Base-by-base conservation (phyloP, 352 stramenopile species). In the Phytophthora meadii region DNA sequence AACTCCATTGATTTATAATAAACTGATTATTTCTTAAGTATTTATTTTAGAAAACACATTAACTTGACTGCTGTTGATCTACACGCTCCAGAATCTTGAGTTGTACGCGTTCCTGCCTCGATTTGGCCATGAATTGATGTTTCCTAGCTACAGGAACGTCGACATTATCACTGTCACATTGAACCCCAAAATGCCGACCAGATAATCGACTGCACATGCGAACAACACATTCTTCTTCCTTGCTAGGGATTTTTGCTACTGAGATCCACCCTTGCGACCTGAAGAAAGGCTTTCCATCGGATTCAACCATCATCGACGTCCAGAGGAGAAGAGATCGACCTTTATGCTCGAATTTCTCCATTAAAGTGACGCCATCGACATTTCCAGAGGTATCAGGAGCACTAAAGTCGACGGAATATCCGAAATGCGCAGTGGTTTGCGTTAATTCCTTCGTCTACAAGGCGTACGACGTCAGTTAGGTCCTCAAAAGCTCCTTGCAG, bases 221-320 rank as follows among this genome's bases (percentile, higher is more conserved):
- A 48, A 68, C 58, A 7, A 50, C 15, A 19, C 36, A 52, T 17
- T 67, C 56, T 1, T 5, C 27, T 15, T 58, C 19, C 3, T 58
- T 63, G 6, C 22, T 44, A 2, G 56, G 19, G 12, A 49, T 8
- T 15, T 25, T 46, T 34, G 44, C 44, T 19, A 71, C 27, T 3
- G 44, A 47, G 5, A 67, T 42, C 56, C 63, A 68, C 4, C 50
- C 57, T 28, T 63, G 63, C 0, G 63, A 58, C 28, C 30, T 57
- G 19, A 67, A 68, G 41, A 22, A 53, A 3, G 49, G 41, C 4
- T 36, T 66, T 5, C 56, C 63, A 11, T 61, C 19, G 11, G 15
- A 7, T 9, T 58, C 36, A 2, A 56, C 41, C 48, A 71, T 42
- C 56, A 71, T 45, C 19, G 63, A 71, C 27, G 63, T 71, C 63